Evolutionary conservation across 108 stramenopile genomes (phyloP), one percentile per base, ranked within the genome.

Genomic region (Fragilaria radians): DNA sequence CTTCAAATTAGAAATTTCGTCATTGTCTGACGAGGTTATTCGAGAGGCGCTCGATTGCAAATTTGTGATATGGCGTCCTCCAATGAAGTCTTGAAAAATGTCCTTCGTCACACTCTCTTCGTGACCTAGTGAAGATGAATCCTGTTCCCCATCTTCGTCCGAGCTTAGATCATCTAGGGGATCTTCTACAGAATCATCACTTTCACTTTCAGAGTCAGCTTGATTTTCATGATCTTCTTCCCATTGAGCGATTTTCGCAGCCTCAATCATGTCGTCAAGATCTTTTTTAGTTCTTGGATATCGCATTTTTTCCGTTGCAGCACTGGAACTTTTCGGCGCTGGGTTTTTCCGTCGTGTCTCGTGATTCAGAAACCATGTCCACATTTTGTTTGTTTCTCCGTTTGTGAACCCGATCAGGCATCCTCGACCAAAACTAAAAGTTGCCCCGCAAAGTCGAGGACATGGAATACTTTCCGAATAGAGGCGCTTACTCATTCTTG

Each of bases 221-320:
- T 72, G 67, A 2, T 32, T 48, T n/a, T 48, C 63, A 45, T 65
- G 47, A 27, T 62, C 61, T 46, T 73, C 73, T 49, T 85, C 85
- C 89, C 89, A 90, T 74, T 90, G 83, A 25, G 79, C 69, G 32
- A 78, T 67, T 48, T 86, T 83, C 2, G 83, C 81, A 25, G 74
- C 65, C 24, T 70, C 26, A 18, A 62, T 76, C 89, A 90, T 90
- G 49, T 78, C 70, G 1, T 76, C 57, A 3, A 90, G 71, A 48
- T 90, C 89, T 52, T 74, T 64, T 11, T 73, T 27, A 3, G 66
- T 69, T 36, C 78, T 54, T 23, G 78, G 78, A 14, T 42, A 42
- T 7, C 36, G 7, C 36, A 14, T 11, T 11, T 42, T 42, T 42
- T 42, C 36, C 14, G 7, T 42, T 14, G 14, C 14, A 7, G 36